A percentile compares a stretch with the other conserved stretches of the same genome.
phyloP scores from a whole-genome alignment of 192 early-diverging fungal genomes.

The Thoreauomyces humboldtii region DNA sequence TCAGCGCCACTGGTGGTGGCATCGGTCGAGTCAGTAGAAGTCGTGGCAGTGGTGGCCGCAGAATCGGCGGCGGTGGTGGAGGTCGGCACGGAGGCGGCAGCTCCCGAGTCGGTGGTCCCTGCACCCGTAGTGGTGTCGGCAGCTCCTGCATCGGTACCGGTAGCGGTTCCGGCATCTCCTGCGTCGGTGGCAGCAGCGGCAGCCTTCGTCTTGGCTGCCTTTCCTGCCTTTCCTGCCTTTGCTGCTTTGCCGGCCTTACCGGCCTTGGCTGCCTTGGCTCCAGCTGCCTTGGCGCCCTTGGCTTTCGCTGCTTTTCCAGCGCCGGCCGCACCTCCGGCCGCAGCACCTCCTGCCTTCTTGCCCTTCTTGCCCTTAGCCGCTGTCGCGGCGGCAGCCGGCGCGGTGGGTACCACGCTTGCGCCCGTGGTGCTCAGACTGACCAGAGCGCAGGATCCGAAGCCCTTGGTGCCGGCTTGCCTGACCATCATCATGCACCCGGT shows the following conservation, averaged over 20 bases:
- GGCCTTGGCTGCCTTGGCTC: background rate
- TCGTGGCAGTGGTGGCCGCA: no score
- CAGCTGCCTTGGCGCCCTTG: background rate
- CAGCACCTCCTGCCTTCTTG: background rate
- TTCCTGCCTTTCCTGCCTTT: background rate
- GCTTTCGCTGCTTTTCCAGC: background rate
- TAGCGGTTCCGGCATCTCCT: no score
- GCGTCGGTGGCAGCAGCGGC: no score
- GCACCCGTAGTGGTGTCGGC: no score
- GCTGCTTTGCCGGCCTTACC: background rate
- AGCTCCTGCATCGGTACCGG: no score
- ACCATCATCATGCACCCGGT: conserved; percentile 23
- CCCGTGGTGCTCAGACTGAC: background rate
- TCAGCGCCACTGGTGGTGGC: no score
- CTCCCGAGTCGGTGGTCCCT: no score
- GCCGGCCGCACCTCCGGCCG: background rate
- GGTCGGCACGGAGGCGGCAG: no score
- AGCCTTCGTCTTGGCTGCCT: background rate
- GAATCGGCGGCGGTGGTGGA: no score
- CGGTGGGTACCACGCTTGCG: background rate
- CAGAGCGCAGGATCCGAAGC: conserved; percentile 19
- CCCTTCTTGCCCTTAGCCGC: background rate
- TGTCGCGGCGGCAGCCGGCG: background rate
- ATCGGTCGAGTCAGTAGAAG: no score
- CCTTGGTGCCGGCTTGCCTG: background rate